Percentiles rank a stretch among this genome's conserved stretches.
Evolutionary conservation across 2,329 filamentous ascomycete species (phyloP).

Genomic region (Talaromyces amestolkiae): DNA sequence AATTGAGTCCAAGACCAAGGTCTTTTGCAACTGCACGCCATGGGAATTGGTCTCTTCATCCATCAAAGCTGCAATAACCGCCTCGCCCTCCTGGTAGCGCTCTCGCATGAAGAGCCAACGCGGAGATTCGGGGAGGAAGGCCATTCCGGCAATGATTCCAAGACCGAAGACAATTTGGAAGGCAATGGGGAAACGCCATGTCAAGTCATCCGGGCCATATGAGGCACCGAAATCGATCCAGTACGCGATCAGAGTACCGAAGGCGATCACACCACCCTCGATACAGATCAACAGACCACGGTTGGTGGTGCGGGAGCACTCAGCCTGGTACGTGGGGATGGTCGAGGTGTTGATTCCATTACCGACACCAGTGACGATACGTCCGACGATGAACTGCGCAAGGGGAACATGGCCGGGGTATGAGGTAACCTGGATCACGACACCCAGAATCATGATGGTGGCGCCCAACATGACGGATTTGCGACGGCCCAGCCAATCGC

Average conservation of each 20-base stretch:
- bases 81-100: slow-evolving; percentile 45
- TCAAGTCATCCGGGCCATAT: slow-evolving; percentile 27
- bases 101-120: slow-evolving; percentile 47
- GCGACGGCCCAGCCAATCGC: slow-evolving; percentile 38
- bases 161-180: slow-evolving; percentile 49
- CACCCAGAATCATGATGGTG: slow-evolving; percentile 48
- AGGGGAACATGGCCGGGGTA: slow-evolving; percentile 35
- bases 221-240: slow-evolving; percentile 29
- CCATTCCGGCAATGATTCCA: slow-evolving; percentile 38
- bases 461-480: slow-evolving; percentile 57
- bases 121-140: slow-evolving; percentile 37
- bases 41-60: slow-evolving; percentile 48
- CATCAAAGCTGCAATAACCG: slow-evolving; percentile 49
- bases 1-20: slow-evolving; percentile 62
- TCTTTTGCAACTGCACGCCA: slow-evolving; percentile 55
- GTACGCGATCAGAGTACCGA: slow-evolving; percentile 31
- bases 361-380: slow-evolving; percentile 53
- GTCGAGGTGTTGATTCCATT: slow-evolving; percentile 58
- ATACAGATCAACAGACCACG: slow-evolving; percentile 57
- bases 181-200: slow-evolving; percentile 50
- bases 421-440: slow-evolving; percentile 39
- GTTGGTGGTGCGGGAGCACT: slow-evolving; percentile 50
- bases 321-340: slow-evolving; percentile 53
- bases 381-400: slow-evolving; percentile 54
- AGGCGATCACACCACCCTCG: slow-evolving; percentile 44